Conservation (phyloP, 768 basidiomycete genomes). For the Suillus clintonianus region DNA sequence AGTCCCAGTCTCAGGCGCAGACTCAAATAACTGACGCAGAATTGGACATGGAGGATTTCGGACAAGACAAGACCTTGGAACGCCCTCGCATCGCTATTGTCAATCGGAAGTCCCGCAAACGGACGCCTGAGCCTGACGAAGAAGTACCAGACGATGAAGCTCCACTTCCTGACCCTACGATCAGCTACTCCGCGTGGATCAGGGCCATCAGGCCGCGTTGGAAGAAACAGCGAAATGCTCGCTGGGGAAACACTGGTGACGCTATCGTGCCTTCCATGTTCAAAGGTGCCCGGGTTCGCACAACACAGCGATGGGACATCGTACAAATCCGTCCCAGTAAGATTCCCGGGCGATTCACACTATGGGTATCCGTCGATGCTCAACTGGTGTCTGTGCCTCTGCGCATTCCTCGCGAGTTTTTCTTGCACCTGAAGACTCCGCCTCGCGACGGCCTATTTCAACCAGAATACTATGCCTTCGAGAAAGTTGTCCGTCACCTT, state of each 20-base stretch:
- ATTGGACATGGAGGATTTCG: conserved; percentile 70
- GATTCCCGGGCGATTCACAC: conserved; percentile 75
- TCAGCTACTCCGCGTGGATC: conserved; percentile 77
- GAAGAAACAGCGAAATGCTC: conserved; percentile 59
- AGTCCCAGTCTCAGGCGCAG: conserved; percentile 16
- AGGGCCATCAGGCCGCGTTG: conserved; percentile 76
- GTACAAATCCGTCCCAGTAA: conserved; percentile 83
- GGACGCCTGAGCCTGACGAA: conserved; percentile 44
- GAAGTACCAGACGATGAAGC: conserved; percentile 22
- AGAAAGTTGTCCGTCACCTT: conserved; percentile 74
- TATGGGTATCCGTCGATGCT: conserved; percentile 86
- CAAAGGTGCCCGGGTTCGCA: conserved; percentile 54
- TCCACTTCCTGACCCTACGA: conserved; percentile 62
- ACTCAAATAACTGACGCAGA: conserved; percentile 11
- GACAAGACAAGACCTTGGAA: conserved; percentile 16
- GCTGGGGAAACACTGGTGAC: conserved; percentile 41
- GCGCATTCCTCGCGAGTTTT: conserved; percentile 89
- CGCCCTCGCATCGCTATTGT: conserved; percentile 54
- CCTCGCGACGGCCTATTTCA: conserved; percentile 69
- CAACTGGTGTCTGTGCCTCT: conserved; percentile 80
- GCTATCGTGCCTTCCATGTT: conserved; percentile 74
- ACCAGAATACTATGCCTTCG: conserved; percentile 64
- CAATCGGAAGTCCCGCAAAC: conserved; percentile 48
- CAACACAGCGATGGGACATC: conserved; percentile 85
- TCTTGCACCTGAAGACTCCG: conserved; percentile 81